phyloP scores from a whole-genome alignment of 495 filamentous ascomycete genomes.

The Penicillium maclennaniae region DNA sequence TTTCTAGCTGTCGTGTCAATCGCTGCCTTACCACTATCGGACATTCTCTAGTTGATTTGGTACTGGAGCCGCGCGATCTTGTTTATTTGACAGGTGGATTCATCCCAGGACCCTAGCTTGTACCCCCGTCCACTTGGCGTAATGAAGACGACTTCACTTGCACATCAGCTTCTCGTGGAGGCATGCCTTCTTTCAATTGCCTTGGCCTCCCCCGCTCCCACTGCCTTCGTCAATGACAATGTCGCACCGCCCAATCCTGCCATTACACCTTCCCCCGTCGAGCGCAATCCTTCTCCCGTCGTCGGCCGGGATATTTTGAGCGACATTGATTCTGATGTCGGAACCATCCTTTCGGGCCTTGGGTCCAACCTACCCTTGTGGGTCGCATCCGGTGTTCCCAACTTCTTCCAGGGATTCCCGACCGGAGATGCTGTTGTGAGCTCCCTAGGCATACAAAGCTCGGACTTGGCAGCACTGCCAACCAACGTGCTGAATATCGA shows the following conservation, averaged over 20 bases:
- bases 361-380: constrained; percentile 55
- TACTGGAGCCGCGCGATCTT: not conserved
- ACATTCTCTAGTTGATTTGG: not conserved
- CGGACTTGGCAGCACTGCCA: constrained; percentile 55
- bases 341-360: constrained; percentile 34
- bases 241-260: constrained; percentile 10
- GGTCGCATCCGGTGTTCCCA: constrained; percentile 59
- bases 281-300: constrained; percentile 16
- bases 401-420: constrained; percentile 66
- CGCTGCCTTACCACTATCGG: not conserved
- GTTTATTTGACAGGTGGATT: not conserved
- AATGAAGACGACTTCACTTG: not conserved
- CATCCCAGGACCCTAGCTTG: not conserved
- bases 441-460: constrained; percentile 53
- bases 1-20: not conserved
- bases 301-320: constrained; percentile 38
- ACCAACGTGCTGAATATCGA: constrained; percentile 71
- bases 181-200: not conserved
- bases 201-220: constrained; percentile 18
- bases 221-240: constrained; percentile 9
- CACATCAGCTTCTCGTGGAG: not conserved
- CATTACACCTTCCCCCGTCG: constrained; percentile 21
- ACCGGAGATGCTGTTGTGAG: constrained; percentile 55
- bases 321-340: constrained; percentile 43
- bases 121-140: not conserved